phyloP scores from a whole-genome alignment of 2,329 filamentous ascomycete species.

The Zymoseptoria pseudotritici region DNA sequence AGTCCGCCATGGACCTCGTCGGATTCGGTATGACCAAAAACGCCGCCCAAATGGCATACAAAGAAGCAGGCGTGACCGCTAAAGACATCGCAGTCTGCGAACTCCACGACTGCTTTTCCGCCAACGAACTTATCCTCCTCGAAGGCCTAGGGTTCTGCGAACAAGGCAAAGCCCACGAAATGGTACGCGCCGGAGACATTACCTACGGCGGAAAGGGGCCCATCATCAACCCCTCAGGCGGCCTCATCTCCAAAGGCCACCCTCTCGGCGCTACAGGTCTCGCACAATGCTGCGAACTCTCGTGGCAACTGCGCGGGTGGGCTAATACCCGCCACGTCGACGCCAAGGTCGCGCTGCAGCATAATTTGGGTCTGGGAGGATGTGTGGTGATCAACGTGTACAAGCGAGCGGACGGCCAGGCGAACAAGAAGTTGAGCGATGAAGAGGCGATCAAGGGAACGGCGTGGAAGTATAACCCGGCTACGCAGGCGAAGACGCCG shows the following conservation, averaged over 20 bases:
- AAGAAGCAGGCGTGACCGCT: constrained; percentile 61
- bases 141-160: constrained; percentile 74
- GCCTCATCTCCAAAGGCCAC: constrained; percentile 92
- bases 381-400: constrained; percentile 89
- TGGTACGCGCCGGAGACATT: constrained; percentile 79
- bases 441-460: constrained; percentile 58
- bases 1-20: constrained; percentile 77
- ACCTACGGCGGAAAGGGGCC: constrained; percentile 75
- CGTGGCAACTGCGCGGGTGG: constrained; percentile 90
- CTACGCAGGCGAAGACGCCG: constrained; percentile 81
- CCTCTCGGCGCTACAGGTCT: constrained; percentile 91
- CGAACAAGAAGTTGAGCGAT: constrained; percentile 53
- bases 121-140: constrained; percentile 87
- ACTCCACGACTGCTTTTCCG: constrained; percentile 92
- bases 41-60: constrained; percentile 62
- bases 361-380: constrained; percentile 87
- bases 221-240: constrained; percentile 88
- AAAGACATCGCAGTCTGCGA: constrained; percentile 76
- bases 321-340: constrained; percentile 76
- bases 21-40: constrained; percentile 76
- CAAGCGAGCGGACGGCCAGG: constrained; percentile 68
- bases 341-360: constrained; percentile 69
- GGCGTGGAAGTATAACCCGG: constrained; percentile 82
- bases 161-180: constrained; percentile 80
- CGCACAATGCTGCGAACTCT: constrained; percentile 88